Percentiles rank a stretch among this genome's conserved stretches.
Evolutionary conservation across 495 filamentous ascomycete genomes (phyloP).

Genomic region (Podospora conica): DNA sequence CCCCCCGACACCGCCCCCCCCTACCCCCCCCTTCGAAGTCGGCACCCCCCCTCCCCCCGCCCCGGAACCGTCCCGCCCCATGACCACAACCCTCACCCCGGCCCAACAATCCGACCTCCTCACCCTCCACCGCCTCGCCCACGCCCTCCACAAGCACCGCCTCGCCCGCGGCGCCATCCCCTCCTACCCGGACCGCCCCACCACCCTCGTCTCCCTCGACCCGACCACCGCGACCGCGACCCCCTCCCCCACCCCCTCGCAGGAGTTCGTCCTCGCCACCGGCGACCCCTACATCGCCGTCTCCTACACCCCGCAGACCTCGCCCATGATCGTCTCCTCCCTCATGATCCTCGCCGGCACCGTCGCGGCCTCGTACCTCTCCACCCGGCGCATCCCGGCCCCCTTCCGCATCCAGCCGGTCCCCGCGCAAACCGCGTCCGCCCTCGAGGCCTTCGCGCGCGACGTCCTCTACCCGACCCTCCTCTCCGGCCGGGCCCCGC

Average conservation of each 20-base stretch:
- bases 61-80: conserved; percentile 21
- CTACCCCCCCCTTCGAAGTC: conserved; percentile 21
- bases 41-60: conserved; percentile 26
- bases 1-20: not conserved
- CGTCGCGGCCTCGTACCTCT: conserved; percentile 66
- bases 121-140: conserved; percentile 32
- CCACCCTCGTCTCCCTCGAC: conserved; percentile 30
- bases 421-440: conserved; percentile 42
- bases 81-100: conserved; percentile 32
- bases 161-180: conserved; percentile 36
- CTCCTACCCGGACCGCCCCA: conserved; percentile 27
- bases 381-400: conserved; percentile 67
- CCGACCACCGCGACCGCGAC: conserved; percentile 27
- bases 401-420: conserved; percentile 66
- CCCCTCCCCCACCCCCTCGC: conserved; percentile 28
- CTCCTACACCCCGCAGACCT: conserved; percentile 20
- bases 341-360: conserved; percentile 77
- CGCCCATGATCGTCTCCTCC: conserved; percentile 33
- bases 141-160: conserved; percentile 28
- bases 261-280: conserved; percentile 17
- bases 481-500: conserved; percentile 48
- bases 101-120: conserved; percentile 28
- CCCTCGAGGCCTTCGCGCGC: conserved; percentile 42
- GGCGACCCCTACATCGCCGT: conserved; percentile 40
- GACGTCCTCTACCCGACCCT: conserved; percentile 46